Evolutionary conservation across 768 basidiomycete species (phyloP), one percentile per base, ranked within the genome.

Genomic region (Scleroderma citrinum): DNA sequence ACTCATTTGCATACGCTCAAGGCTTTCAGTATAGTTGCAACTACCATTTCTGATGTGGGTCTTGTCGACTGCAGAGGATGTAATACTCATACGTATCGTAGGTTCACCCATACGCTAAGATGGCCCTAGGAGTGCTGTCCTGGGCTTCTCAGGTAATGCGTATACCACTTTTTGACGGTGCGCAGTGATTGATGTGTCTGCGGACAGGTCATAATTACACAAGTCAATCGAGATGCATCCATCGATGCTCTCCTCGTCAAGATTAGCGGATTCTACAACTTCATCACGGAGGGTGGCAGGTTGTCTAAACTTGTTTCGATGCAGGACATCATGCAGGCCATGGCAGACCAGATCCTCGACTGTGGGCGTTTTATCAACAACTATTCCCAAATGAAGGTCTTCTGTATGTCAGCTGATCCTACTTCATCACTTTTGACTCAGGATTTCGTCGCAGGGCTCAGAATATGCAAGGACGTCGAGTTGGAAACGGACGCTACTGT

Each of bases 331-430:
- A 11, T 19, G 3, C 11, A 13, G 2, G 38, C 19, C 11, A 29
- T 64, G 37, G 39, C 51, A 10, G 41, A 51, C 14, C 61, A 65
- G 47, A 60, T 57, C 2, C 52, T 53, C 6, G 63, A 62, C 31
- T 65, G 63, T 37, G 59, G 53, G 3, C 57, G 61, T 47, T 65
- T 65, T 36, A 63, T 65, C 26, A 51, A 49, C 5, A 57, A 59
- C 32, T 65, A 65, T 45, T 52, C 58, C n/a, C 55, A 48, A 42
- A 59, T 47, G 3, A 44, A 44, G 42, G 24, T 14, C 14, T n/a
- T 38, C 13, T 35, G 34, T 35, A 35, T 35, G 34, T 32, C 31
- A 5, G 13, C n/a, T 13, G n/a, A 3, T 5, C 5, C 34, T n/a
- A 5, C 13, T 3, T n/a, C 13, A 5, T 35, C 34, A 6, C 13